Evolutionary conservation across 805 yeast species (phyloP).

Genomic region (Metschnikowia similis): DNA sequence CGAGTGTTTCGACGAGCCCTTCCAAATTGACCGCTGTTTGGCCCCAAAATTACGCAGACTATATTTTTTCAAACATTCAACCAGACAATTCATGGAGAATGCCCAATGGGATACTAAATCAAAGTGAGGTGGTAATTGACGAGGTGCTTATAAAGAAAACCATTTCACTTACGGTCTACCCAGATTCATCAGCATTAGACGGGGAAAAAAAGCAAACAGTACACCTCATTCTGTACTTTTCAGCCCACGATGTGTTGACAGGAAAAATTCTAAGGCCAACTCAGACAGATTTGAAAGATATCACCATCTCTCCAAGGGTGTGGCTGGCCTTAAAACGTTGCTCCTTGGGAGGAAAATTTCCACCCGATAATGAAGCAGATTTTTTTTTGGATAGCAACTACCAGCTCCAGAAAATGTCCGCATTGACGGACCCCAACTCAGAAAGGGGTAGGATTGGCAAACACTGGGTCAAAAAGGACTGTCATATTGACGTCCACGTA

Average conservation of each 20-base stretch:
- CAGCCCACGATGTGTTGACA: constrained; percentile 64
- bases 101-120: neutral
- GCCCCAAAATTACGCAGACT: neutral
- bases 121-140: neutral
- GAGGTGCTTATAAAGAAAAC: constrained; percentile 80
- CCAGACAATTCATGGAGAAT: neutral
- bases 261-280: constrained; percentile 58
- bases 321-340: constrained; percentile 56
- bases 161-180: constrained; percentile 52
- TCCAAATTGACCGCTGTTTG: neutral
- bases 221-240: constrained; percentile 78
- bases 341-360: constrained; percentile 54
- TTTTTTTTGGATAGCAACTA: constrained; percentile 44
- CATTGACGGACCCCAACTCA: neutral
- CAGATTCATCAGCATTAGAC: constrained; percentile 16
- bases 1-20: neutral
- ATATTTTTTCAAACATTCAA: neutral
- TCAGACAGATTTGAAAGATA: constrained; percentile 47
- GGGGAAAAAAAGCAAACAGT: constrained; percentile 41
- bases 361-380: constrained; percentile 47
- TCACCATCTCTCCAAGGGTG: constrained; percentile 44
- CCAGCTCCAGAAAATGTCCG: constrained; percentile 37
- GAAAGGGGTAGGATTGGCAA: neutral
- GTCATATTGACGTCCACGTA: neutral
- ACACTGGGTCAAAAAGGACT: neutral